A percentile compares a stretch with the other conserved stretches of the same genome.
Evolutionary conservation across 306 rosid species (phyloP).

Genomic region (Prunus mongolica): DNA sequence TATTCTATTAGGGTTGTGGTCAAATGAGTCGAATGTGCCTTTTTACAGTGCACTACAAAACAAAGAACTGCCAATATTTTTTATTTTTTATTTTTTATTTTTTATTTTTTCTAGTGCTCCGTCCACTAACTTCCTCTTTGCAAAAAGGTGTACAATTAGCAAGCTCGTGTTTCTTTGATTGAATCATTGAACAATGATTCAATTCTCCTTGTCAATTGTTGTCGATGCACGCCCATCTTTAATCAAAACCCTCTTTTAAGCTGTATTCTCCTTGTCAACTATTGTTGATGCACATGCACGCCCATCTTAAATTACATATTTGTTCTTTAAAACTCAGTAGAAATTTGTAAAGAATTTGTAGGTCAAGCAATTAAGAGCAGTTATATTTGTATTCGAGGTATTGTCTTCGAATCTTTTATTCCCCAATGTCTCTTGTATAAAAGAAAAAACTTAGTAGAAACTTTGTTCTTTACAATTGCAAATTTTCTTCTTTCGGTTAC

Average conservation of each 20-base stretch:
- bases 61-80: background rate
- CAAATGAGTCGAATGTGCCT: background rate
- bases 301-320: background rate
- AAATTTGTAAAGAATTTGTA: no score
- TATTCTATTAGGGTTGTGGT: background rate
- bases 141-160: background rate
- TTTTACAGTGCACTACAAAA: background rate
- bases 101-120: conserved; percentile 14
- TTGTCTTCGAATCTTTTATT: no score
- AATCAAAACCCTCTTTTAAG: no score
- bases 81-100: background rate
- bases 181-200: conserved; percentile 30
- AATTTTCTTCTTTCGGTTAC: no score
- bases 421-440: no score
- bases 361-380: no score
- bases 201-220: background rate
- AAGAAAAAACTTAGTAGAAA: no score
- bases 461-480: no score
- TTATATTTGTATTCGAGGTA: no score
- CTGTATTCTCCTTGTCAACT: background rate
- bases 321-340: background rate
- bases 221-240: no score
- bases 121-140: conserved; percentile 25
- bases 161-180: conserved; percentile 8
- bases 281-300: background rate